These are phyloP conservation scores for Lunularia cruciata DNA, from an alignment of 225 moss, liverwort and hornwort species.

Conservation along the genomic window DNA sequence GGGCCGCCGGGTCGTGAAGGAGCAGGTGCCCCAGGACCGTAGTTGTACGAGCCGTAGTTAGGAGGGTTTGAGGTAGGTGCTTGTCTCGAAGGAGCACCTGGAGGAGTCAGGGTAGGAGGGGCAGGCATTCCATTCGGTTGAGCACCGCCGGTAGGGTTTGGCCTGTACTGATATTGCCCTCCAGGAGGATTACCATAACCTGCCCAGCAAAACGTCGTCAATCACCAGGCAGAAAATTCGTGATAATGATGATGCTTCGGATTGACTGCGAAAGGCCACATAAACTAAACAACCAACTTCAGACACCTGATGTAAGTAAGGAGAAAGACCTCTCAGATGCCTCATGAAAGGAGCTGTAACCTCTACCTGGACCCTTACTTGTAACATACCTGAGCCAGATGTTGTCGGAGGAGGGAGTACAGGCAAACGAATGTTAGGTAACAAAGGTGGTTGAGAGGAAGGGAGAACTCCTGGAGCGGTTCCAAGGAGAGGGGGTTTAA, in stretches of 20 bases:
- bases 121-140: slow-evolving; percentile 46
- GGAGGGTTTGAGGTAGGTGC: slow-evolving; percentile 38
- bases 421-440: slow-evolving; percentile 79
- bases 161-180: slow-evolving; percentile 40
- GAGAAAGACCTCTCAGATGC: not conserved
- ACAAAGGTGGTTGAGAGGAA: slow-evolving; percentile 62
- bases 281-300: not conserved
- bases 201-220: slow-evolving; percentile 9
- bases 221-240: not conserved
- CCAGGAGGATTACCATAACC: slow-evolving; percentile 41
- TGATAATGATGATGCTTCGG: no score
- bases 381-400: slow-evolving; percentile 56
- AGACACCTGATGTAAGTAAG: not conserved
- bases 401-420: slow-evolving; percentile 80
- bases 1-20: slow-evolving; percentile 32
- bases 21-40: slow-evolving; percentile 36
- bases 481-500: slow-evolving; percentile 67
- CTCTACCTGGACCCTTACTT: not conserved
- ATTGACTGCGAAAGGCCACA: not conserved
- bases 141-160: slow-evolving; percentile 40
- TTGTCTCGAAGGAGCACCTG: slow-evolving; percentile 44
- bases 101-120: slow-evolving; percentile 49
- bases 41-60: slow-evolving; percentile 44
- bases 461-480: slow-evolving; percentile 65
- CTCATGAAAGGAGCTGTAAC: not conserved